Evolutionary conservation across 169 alveolate species (phyloP), one percentile per base, ranked within the genome.

Genomic region (Eimeria tenella): DNA sequence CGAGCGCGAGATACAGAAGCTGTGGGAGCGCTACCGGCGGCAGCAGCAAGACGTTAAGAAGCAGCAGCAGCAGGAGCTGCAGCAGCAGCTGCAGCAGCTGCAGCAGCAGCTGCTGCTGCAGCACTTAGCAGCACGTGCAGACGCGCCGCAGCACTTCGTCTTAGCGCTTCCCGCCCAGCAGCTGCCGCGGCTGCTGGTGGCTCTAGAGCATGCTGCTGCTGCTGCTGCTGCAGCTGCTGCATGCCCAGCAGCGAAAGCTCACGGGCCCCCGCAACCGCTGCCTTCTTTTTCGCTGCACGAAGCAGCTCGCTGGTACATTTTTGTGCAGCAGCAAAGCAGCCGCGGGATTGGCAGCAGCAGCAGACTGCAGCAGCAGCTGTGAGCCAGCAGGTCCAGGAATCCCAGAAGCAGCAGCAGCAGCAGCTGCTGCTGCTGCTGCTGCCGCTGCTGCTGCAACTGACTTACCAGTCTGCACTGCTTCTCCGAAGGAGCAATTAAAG

Each of bases 181-280:
- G 63, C 17, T 75, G 65, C 63, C 58, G 65, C 63, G 63, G 55
- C 86, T 75, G 19, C 86, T 75, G 4, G 65, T n/a, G 10, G 86
- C 23, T 4, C 25, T 75, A 9, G 86, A 75, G 23, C 23, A 1
- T 5, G 86, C 65, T 75, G 60, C 58, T 75, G 86, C 86, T 75
- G 86, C 86, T 75, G 86, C 63, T 75, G 86, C 86, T 75, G 65
- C 82, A 5, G 86, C 63, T 75, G 86, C 86, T 75, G 65, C 23
- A 4, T 75, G 86, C 56, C 86, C 86, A 42, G 42, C 58, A 13
- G 25, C 42, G 5, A 49, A 75, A 58, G 4, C 86, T 42, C 25
- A 19, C 49, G 17, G 31, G 13, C 23, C 63, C 23, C 63, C 86
- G 63, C 17, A 15, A 65, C 86, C 63, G 56, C 86, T 75, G 15